A percentile compares a stretch with the other conserved stretches of the same genome.
Evolutionary conservation across 192 early-diverging fungal genomes (phyloP).

Genomic region (Lunasporangiospora selenospora): DNA sequence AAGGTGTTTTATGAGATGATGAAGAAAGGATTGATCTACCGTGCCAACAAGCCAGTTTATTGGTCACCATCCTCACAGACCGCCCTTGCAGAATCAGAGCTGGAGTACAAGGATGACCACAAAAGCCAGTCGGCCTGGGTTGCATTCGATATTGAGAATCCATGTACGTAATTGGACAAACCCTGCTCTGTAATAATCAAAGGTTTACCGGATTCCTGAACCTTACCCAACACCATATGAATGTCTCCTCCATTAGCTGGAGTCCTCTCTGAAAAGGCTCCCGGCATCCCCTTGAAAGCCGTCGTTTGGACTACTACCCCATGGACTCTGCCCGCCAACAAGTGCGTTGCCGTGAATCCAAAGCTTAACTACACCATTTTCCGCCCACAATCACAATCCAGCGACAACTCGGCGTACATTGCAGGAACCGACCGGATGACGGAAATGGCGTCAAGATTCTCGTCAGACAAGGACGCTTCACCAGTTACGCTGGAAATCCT

Average conservation of each 20-base stretch:
- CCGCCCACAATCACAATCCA: conserved; percentile 8
- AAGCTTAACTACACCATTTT: conserved; percentile 67
- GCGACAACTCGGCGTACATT: conserved; percentile 35
- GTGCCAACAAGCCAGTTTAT: conserved; percentile 81
- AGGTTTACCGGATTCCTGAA: too few relatives aligned
- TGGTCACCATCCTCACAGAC: conserved; percentile 87
- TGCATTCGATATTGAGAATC: conserved; percentile 58
- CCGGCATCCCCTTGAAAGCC: conserved; percentile 49
- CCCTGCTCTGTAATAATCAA: too few relatives aligned
- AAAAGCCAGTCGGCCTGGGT: conserved; percentile 75
- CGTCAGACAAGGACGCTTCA: conserved; percentile 2
- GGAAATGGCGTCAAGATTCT: conserved; percentile 39
- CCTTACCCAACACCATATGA: too few relatives aligned
- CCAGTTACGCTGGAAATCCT: conserved; percentile 20
- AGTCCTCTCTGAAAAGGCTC: conserved; percentile 4
- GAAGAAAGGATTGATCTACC: conserved; percentile 72
- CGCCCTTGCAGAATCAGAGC: conserved; percentile 81
- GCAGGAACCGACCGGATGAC: conserved; percentile 55
- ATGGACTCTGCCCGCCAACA: conserved; percentile 83
- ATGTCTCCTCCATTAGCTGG: conserved; percentile 2
- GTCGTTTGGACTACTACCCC: conserved; percentile 86
- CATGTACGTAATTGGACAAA: conserved; percentile 37
- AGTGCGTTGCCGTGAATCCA: conserved; percentile 71
- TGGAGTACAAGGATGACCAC: conserved; percentile 83
- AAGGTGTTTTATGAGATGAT: conserved; percentile 77